Evolutionary conservation across 2,329 filamentous ascomycete genomes (phyloP).

Genomic region (Neofusicoccum umdonicola): DNA sequence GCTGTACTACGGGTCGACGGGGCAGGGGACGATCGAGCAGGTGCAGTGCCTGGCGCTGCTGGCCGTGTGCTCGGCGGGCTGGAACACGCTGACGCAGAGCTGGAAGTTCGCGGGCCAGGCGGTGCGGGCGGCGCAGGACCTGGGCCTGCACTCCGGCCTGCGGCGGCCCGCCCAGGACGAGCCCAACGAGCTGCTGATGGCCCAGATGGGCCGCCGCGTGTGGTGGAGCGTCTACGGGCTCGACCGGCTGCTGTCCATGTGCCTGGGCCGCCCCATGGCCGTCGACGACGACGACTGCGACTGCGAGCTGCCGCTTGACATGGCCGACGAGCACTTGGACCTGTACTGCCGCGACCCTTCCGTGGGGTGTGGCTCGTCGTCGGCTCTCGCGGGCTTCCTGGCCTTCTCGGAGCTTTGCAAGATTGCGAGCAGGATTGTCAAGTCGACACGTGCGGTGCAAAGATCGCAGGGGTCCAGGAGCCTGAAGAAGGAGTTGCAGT

Average conservation of each 20-base stretch:
- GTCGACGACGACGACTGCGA: neutral
- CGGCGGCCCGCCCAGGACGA: slow-evolving; percentile 1
- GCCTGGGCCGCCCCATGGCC: neutral
- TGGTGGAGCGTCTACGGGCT: slow-evolving; percentile 11
- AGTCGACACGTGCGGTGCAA: neutral
- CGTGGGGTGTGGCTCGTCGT: neutral
- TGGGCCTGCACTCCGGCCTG: neutral
- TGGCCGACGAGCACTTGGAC: neutral
- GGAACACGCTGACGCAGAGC: neutral
- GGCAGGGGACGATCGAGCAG: slow-evolving; percentile 1
- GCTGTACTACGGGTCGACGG: neutral
- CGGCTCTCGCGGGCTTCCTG: neutral
- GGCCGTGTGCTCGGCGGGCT: slow-evolving; percentile 4
- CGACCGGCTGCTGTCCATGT: slow-evolving; percentile 6
- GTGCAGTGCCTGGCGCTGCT: slow-evolving; percentile 4
- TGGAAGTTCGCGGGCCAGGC: slow-evolving; percentile 12
- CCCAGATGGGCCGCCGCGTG: neutral
- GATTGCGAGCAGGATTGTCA: slow-evolving; percentile 3
- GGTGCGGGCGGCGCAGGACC: neutral
- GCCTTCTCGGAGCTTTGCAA: slow-evolving; percentile 3
- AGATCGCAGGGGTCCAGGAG: neutral
- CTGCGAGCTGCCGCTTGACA: neutral
- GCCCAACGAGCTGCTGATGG: neutral
- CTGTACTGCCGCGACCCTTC: neutral
- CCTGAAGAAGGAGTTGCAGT: neutral